A percentile compares a stretch with the other conserved stretches of the same genome.
Evolutionary conservation across 306 rosid genomes (phyloP).

Genomic region (Pterocarpus santalinus): DNA sequence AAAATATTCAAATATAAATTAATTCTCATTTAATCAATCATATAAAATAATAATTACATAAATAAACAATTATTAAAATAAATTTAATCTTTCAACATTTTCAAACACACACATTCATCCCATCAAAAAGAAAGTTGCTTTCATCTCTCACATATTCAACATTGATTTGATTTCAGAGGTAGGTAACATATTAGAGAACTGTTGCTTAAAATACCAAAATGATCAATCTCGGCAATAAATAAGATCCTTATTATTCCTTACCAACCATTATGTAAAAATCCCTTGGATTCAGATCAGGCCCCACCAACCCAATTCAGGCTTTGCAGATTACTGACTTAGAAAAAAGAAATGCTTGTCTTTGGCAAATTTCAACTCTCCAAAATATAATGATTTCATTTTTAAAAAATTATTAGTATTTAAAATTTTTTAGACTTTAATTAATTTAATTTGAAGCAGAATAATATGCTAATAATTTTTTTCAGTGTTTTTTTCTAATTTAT

Average conservation of each 20-base stretch:
- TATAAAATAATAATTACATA: no score
- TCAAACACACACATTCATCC: no score
- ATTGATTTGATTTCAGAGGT: neutral
- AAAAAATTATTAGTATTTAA: no score
- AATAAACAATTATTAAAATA: no score
- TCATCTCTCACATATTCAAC: neutral
- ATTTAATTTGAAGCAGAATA: no score
- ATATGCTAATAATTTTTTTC: no score
- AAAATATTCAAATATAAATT: no score
- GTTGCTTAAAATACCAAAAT: slow-evolving; percentile 19
- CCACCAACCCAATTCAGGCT: neutral
- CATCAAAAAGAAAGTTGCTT: neutral
- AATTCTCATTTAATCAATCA: no score
- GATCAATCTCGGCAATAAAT: slow-evolving; percentile 20
- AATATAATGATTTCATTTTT: no score
- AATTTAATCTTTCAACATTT: no score
- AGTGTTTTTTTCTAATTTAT: no score
- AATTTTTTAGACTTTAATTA: no score
- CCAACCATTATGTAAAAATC: slow-evolving; percentile 29
- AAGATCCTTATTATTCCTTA: neutral
- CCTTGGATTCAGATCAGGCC: neutral
- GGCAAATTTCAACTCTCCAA: neutral
- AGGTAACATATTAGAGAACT: neutral
- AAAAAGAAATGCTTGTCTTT: neutral
- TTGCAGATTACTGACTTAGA: neutral